Percentiles rank a stretch among this genome's conserved stretches.
phyloP scores from a whole-genome alignment of 2,329 filamentous ascomycete species.

The Fonsecaea pugnacius region DNA sequence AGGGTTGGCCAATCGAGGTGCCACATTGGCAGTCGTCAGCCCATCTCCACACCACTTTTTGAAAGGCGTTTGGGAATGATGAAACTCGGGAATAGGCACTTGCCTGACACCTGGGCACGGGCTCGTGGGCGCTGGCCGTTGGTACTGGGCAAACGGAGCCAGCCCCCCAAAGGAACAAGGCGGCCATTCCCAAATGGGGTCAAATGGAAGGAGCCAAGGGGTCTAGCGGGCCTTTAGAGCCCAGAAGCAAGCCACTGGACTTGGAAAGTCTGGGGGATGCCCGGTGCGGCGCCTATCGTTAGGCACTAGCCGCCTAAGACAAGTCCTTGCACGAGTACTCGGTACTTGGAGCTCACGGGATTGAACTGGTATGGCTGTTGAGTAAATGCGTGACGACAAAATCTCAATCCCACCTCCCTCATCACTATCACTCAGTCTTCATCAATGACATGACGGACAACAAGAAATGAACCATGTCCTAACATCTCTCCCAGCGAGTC shows the following conservation, averaged over 20 bases:
- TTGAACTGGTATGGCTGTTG: background rate
- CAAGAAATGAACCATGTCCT: background rate
- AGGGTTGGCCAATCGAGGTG: constrained; percentile 11
- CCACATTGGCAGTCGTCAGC: constrained; percentile 16
- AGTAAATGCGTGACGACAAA: too few relatives aligned
- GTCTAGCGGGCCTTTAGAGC: background rate
- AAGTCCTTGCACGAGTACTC: too few relatives aligned
- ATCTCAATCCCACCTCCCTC: background rate
- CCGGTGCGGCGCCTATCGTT: background rate
- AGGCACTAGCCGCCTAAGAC: background rate
- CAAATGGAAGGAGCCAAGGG: background rate
- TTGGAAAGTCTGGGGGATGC: constrained; percentile 1
- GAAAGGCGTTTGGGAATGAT: background rate
- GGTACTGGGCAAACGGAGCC: constrained; percentile 10
- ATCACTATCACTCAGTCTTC: background rate
- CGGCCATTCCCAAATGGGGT: constrained; percentile 3
- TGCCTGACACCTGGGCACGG: background rate
- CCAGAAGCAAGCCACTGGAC: background rate
- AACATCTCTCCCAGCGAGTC: background rate
- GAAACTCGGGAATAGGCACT: background rate
- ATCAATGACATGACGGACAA: background rate
- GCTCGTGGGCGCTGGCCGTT: background rate
- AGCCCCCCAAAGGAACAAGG: constrained; percentile 6
- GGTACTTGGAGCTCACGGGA: too few relatives aligned
- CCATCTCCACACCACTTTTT: constrained; percentile 5